phyloP scores from a whole-genome alignment of 2,329 filamentous ascomycete species.

The Aspergillus sp. region DNA sequence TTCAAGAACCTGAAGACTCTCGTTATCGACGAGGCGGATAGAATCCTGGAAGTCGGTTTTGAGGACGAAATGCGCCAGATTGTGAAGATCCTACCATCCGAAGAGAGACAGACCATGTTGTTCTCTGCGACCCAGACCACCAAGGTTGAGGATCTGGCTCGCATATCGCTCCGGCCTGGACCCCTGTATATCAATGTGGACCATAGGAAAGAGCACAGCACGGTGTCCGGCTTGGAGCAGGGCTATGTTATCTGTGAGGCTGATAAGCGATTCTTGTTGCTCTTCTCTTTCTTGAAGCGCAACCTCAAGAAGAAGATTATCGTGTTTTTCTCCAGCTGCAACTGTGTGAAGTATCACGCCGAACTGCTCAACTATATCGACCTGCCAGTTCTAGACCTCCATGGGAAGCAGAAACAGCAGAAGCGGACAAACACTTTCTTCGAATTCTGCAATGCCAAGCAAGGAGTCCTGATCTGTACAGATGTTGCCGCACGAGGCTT shows the following conservation, averaged over 20 bases:
- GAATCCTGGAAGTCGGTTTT: constrained; percentile 96
- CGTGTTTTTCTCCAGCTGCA: constrained; percentile 92
- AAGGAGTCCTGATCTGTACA: constrained; percentile 91
- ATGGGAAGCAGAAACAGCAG: constrained; percentile 98
- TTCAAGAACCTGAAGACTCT: constrained; percentile 93
- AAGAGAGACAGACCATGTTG: constrained; percentile 92
- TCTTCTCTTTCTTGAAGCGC: constrained; percentile 92
- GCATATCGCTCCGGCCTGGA: constrained; percentile 88
- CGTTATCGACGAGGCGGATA: constrained; percentile 91
- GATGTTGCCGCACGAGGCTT: constrained; percentile 94
- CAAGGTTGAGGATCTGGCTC: constrained; percentile 94
- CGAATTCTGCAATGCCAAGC: constrained; percentile 85
- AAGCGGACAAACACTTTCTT: constrained; percentile 99
- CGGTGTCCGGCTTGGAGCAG: constrained; percentile 91
- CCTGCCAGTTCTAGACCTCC: constrained; percentile 80
- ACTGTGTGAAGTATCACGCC: constrained; percentile 92
- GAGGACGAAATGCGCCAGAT: constrained; percentile 98
- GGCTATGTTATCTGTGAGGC: constrained; percentile 93
- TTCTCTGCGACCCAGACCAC: constrained; percentile 98
- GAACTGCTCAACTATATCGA: constrained; percentile 98
- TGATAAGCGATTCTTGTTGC: constrained; percentile 88
- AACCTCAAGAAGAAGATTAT: constrained; percentile 97
- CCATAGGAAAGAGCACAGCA: constrained; percentile 83
- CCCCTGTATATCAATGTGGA: constrained; percentile 98
- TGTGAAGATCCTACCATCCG: constrained; percentile 86